Conservation (phyloP, 1,284 basidiomycete genomes). For the Ceratobasidium sp. region DNA sequence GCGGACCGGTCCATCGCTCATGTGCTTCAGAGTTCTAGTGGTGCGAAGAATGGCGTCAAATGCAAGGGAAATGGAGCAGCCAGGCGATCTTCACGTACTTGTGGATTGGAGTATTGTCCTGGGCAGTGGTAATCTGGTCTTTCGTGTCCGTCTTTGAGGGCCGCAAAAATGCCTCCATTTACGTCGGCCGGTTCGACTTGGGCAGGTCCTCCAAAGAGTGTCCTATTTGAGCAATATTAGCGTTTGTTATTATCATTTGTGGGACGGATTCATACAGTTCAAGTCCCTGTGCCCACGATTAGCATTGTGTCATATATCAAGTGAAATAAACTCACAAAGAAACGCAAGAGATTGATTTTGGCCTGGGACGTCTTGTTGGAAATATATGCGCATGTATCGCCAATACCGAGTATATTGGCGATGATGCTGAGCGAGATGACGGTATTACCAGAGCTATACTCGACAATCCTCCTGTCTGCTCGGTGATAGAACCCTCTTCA, state of each 20-base stretch:
- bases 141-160: conserved; percentile 24
- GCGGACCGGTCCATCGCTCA: conserved; percentile 34
- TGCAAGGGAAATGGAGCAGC: neutral
- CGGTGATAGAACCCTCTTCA: conserved; percentile 1
- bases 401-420: conserved; percentile 11
- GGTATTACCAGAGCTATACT: conserved; percentile 33
- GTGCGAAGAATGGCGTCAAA: neutral
- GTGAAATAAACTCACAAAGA: conserved; percentile 13
- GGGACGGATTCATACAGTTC: conserved; percentile 11
- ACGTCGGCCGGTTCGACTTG: conserved; percentile 37
- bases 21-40: conserved; percentile 34
- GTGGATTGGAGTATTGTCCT: conserved; percentile 34
- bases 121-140: conserved; percentile 20
- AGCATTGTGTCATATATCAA: neutral
- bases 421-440: conserved; percentile 31
- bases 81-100: neutral
- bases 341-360: conserved; percentile 35
- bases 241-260: neutral
- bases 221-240: conserved; percentile 4
- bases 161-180: conserved; percentile 35
- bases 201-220: conserved; percentile 27
- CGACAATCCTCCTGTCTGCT: conserved; percentile 2
- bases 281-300: conserved; percentile 1
- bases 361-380: conserved; percentile 35
- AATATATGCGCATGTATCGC: conserved; percentile 25